Evolutionary conservation across 768 basidiomycete species (phyloP), one percentile per base, ranked within the genome.

Genomic region (Dacryopinax primogenitus): DNA sequence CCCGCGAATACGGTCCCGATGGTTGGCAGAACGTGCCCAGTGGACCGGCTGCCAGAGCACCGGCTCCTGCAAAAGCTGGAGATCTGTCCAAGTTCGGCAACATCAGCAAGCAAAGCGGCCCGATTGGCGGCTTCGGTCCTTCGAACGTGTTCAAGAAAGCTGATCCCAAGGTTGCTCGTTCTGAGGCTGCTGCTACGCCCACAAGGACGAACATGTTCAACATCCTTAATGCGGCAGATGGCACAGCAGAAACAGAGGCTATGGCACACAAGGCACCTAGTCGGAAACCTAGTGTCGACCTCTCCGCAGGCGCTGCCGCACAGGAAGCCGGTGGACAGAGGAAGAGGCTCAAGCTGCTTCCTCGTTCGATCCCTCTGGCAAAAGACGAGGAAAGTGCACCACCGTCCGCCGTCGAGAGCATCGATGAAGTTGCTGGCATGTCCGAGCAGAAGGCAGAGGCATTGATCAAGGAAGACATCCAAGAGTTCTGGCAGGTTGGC

Each of bases 31-130:
- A 88, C 35, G 85, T 86, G 21, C 84, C 86, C 63, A 79, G 82
- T 65, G 77, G 78, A 36, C 51, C 51, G 51, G 73, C 76, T 32
- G 76, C 77, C 37, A 51, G 69, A 33, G 67, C 81, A 64, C 83
- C 85, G 26, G 82, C 84, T 30, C 83, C 83, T 39, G 76, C 87
- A 65, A 88, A 92, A 77, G 90, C 85, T 62, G 91, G 91, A 23
- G 90, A 94, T 74, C 78, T 94, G 63, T 86, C 88, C 44, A 82
- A 87, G 67, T 94, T 95, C 69, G 91, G 92, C 69, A 91, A 93
- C 79, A 88, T 95, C 73, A 85, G 77, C 72, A 83, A 82, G 76
- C 82, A 84, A 33, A 73, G 71, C 23, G 71, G 78, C 0, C 77
- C 82, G 6, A 79, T 85, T 0, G 83, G 87, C 76, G 84, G 84